Conservation (phyloP, 2,329 filamentous ascomycete species). For the Fusarium dlaminii region DNA sequence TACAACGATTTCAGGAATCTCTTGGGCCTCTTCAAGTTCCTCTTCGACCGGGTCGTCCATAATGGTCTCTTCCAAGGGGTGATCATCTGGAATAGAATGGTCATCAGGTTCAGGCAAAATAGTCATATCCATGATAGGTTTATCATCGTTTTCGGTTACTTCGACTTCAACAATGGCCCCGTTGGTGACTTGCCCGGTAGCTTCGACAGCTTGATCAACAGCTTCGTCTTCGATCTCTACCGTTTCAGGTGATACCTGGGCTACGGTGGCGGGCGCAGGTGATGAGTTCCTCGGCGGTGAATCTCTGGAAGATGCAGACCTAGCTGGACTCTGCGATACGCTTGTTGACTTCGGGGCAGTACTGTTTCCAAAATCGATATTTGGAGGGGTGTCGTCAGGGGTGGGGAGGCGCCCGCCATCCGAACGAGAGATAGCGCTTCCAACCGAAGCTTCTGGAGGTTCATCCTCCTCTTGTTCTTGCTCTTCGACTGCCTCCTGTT, state of each 20-base stretch:
- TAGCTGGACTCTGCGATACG: constrained; percentile 15
- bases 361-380: constrained; percentile 40
- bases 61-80: constrained; percentile 18
- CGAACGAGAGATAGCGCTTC: constrained; percentile 48
- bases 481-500: constrained; percentile 19
- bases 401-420: constrained; percentile 60
- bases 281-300: constrained; percentile 4
- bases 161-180: constrained; percentile 12
- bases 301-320: constrained; percentile 3
- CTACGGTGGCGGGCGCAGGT: not conserved
- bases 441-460: constrained; percentile 40
- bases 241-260: constrained; percentile 5
- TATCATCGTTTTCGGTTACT: not conserved
- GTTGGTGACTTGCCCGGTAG: not conserved
- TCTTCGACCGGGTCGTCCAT: constrained; percentile 22
- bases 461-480: constrained; percentile 16
- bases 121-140: constrained; percentile 15
- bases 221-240: constrained; percentile 29
- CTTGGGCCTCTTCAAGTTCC: constrained; percentile 13
- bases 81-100: not conserved
- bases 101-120: constrained; percentile 9
- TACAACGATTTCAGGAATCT: constrained; percentile 11
- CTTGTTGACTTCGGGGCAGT: constrained; percentile 33
- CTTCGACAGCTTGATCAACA: not conserved
- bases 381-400: constrained; percentile 62